A percentile compares a stretch with the other conserved stretches of the same genome.
phyloP scores from a whole-genome alignment of 177 flowering plant genomes.

The Vitis hybrid region DNA sequence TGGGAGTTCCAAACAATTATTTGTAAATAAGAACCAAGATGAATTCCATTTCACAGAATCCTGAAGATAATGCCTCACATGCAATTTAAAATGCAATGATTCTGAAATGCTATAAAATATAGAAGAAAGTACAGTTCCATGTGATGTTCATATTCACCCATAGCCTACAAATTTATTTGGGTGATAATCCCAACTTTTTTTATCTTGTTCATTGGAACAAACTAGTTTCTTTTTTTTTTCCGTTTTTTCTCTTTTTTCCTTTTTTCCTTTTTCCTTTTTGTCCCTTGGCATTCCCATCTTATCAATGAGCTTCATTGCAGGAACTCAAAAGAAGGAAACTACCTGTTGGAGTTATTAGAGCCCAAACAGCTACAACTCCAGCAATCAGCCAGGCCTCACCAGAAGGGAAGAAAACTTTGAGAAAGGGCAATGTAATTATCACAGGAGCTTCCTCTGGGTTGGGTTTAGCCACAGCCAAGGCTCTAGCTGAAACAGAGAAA shows the following conservation, averaged over 20 bases:
- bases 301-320: conserved; percentile 6
- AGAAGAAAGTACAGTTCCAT: background rate
- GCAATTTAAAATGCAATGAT: too few relatives aligned
- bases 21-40: too few relatives aligned
- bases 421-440: conserved; percentile 59
- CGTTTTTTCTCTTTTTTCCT: too few relatives aligned
- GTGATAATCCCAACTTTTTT: background rate
- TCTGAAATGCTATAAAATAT: too few relatives aligned
- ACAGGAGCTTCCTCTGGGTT: conserved; percentile 82
- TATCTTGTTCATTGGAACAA: background rate
- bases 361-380: conserved; percentile 58
- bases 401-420: conserved; percentile 59
- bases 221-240: too few relatives aligned
- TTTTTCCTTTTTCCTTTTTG: background rate
- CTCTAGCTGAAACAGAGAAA: conserved; percentile 61
- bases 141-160: background rate
- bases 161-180: background rate
- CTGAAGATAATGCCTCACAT: too few relatives aligned
- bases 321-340: conserved; percentile 24
- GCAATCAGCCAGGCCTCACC: conserved; percentile 32
- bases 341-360: conserved; percentile 36
- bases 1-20: too few relatives aligned
- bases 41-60: too few relatives aligned
- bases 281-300: background rate
- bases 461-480: conserved; percentile 73